Evolutionary conservation across 768 basidiomycete species (phyloP).

Genomic region (Leucogyrophana mollusca): DNA sequence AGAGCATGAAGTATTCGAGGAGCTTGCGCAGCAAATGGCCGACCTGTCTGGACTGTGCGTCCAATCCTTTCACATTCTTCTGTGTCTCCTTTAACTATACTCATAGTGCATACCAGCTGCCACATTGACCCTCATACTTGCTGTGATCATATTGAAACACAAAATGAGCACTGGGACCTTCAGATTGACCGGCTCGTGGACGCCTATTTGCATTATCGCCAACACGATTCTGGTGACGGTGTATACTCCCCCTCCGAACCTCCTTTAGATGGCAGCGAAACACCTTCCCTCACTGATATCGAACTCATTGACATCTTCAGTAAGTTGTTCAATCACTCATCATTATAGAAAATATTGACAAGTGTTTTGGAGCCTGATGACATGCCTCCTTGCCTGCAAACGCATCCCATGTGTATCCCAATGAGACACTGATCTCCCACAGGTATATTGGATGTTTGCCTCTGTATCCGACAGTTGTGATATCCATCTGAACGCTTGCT

Average conservation of each 20-base stretch:
- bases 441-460: conserved; percentile 23
- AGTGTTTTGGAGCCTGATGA: too few species aligned
- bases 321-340: background rate
- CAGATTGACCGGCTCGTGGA: background rate
- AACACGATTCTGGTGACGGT: background rate
- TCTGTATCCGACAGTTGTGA: conserved; percentile 10
- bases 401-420: background rate
- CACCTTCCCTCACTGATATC: background rate
- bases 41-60: background rate
- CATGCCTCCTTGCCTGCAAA: background rate
- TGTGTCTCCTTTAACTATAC: too few species aligned
- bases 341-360: too few species aligned
- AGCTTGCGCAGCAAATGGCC: background rate
- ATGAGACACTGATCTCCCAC: conserved; percentile 3
- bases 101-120: background rate
- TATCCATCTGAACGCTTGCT: conserved; percentile 7
- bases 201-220: background rate
- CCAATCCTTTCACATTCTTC: too few species aligned
- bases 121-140: background rate
- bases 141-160: background rate
- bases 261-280: background rate
- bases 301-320: background rate
- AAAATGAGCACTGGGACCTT: background rate
- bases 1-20: background rate
- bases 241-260: too few species aligned